Evolutionary conservation across 2,329 filamentous ascomycete species (phyloP).

Genomic region (Beauveria rudraprayagi): DNA sequence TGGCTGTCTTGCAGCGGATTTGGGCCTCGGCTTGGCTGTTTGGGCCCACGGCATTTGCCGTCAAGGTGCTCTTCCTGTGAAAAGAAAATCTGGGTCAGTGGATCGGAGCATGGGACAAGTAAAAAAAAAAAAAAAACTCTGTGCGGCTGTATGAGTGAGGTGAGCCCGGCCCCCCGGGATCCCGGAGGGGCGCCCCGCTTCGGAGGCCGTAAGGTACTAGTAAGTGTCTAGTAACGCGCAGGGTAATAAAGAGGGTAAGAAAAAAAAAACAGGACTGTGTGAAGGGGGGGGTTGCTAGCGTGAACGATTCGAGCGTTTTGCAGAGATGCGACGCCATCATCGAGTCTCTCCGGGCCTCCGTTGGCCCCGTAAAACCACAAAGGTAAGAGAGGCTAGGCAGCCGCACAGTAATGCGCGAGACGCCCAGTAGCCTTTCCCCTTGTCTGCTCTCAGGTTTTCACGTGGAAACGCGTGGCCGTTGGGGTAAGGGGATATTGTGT

Average conservation of each 20-base stretch:
- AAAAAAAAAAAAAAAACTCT: background rate
- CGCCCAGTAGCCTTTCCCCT: background rate
- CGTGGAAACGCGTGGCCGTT: slow-evolving; percentile 4
- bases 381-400: background rate
- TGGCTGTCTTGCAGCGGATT: slow-evolving; percentile 31
- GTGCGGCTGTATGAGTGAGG: background rate
- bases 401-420: background rate
- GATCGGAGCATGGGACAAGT: background rate
- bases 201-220: slow-evolving; percentile 2
- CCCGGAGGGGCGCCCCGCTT: background rate
- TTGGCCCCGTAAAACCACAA: slow-evolving; percentile 5
- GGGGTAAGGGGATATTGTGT: background rate
- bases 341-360: slow-evolving; percentile 8
- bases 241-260: background rate
- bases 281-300: background rate
- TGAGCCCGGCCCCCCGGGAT: slow-evolving; percentile 2
- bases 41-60: slow-evolving; percentile 29
- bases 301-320: background rate
- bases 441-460: background rate
- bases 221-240: slow-evolving; percentile 1
- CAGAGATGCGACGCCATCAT: background rate
- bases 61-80: slow-evolving; percentile 36
- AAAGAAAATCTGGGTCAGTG: slow-evolving; percentile 18
- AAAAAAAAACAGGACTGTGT: background rate
- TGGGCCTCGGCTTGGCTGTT: slow-evolving; percentile 37